Base-by-base conservation (phyloP, 1,284 basidiomycete species). In the Fomitopsis palustris region DNA sequence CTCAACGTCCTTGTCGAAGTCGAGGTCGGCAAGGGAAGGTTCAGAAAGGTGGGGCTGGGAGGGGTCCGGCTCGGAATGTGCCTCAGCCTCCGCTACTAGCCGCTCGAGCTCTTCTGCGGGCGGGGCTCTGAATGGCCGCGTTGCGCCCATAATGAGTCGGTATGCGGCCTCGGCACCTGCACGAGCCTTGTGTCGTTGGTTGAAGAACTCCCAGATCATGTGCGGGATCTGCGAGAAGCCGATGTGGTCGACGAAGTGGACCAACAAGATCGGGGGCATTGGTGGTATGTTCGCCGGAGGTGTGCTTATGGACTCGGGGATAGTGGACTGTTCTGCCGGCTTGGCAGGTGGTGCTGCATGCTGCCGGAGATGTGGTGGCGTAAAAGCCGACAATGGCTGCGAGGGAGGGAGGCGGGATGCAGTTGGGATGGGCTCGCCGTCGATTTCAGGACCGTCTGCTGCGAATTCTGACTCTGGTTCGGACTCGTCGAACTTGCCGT, bases 171-270 rank as follows among this genome's bases (percentile, higher is more conserved):
- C 88, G 17, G 90, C 91, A 41, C 96, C 96, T 19, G 83, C 75
- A 4, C 76, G 81, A 7, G 93, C 93, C 65, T 90, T 86, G 56
- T 86, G 76, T n/a, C 94, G 87, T 70, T 92, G 88, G 69, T 95
- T 95, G 80, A 98, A 98, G 75, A 94, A 96, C 66, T 90, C 90
- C 81, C 86, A 88, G 57, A 98, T 85, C 89, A 97, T 96, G 64
- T 84, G 75, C 4, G 96, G 95, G 61, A 98, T 88, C 69, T 94
- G 92, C 41, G 80, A 81, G 74, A 97, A 86, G 16, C 96, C 96
- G 58, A 98, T 83, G 65, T 91, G 82, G 69, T 96, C 90, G 56
- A 84, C 81, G 75, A 93, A 98, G n/a, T 92, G 85, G 35, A 98
- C 87, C 58, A 98, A 82, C 54, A 96, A 84, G 58, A 98, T 77